Conservation (phyloP, 331 rosid species). For the Prunus yedoensis region DNA sequence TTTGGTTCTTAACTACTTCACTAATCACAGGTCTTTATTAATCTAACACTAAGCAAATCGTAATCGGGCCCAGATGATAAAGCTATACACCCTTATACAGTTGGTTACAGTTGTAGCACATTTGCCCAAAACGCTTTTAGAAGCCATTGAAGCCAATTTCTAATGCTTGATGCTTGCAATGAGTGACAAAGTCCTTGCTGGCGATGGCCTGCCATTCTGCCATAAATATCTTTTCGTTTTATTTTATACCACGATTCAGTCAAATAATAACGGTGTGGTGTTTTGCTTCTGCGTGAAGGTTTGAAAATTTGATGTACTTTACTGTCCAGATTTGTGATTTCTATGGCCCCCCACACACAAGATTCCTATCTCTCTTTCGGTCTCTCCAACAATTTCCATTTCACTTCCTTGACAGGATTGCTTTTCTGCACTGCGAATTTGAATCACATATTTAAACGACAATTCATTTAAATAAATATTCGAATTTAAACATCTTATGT, state of each 20-base stretch:
- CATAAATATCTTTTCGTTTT: not conserved
- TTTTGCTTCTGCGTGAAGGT: conserved; percentile 32
- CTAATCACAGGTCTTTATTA: not conserved
- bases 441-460: no score
- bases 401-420: no score
- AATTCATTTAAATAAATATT: no score
- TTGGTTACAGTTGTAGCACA: conserved; percentile 30
- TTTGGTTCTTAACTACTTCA: not conserved
- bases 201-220: not conserved
- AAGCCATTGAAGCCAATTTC: no score
- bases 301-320: conserved; percentile 11
- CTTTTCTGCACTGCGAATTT: no score
- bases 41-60: not conserved
- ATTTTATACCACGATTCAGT: not conserved
- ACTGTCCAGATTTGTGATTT: conserved; percentile 27
- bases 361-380: not conserved
- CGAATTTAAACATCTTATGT: no score
- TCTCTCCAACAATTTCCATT: no score
- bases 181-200: not conserved
- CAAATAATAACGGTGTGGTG: not conserved
- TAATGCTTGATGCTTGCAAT: not conserved
- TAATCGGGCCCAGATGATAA: not conserved
- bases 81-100: not conserved
- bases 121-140: no score
- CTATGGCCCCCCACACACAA: conserved; percentile 14